These are phyloP conservation scores for Ustulina deusta DNA, from an alignment of 2,329 filamentous ascomycete species.

Conservation along the genomic window DNA sequence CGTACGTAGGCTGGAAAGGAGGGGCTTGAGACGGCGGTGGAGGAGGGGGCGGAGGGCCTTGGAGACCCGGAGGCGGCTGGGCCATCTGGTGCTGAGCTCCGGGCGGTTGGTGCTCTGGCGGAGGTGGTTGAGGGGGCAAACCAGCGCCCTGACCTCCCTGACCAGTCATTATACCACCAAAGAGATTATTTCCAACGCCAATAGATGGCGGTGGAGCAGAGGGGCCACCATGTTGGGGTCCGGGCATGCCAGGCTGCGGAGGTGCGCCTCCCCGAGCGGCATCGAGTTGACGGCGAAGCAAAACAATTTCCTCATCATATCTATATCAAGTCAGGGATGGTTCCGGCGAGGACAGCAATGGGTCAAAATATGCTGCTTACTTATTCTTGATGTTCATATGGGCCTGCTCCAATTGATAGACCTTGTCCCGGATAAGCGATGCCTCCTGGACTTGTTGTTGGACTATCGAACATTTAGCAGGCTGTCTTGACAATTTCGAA, in stretches of 20 bases:
- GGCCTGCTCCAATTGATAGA: conserved; percentile 90
- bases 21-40: conserved; percentile 72
- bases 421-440: conserved; percentile 91
- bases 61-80: conserved; percentile 78
- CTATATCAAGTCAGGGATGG: conserved; percentile 60
- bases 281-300: conserved; percentile 88
- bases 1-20: conserved; percentile 79
- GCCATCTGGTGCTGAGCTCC: conserved; percentile 72
- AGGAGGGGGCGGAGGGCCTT: conserved; percentile 68
- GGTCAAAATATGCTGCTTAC: conserved; percentile 64
- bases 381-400: conserved; percentile 92
- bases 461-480: conserved; percentile 67
- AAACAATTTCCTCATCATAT: conserved; percentile 91
- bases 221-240: conserved; percentile 80
- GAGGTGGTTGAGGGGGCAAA: conserved; percentile 76
- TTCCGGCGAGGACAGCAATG: not conserved
- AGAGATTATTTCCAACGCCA: conserved; percentile 90
- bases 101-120: conserved; percentile 70
- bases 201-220: conserved; percentile 87
- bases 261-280: conserved; percentile 74
- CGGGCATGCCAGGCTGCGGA: conserved; percentile 68
- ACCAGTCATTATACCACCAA: conserved; percentile 95
- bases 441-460: conserved; percentile 93
- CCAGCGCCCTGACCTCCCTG: conserved; percentile 84
- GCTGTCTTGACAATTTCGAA: conserved; percentile 17